Evolutionary conservation across 805 yeast genomes (phyloP).

Genomic region (Candida tallmaniae): DNA sequence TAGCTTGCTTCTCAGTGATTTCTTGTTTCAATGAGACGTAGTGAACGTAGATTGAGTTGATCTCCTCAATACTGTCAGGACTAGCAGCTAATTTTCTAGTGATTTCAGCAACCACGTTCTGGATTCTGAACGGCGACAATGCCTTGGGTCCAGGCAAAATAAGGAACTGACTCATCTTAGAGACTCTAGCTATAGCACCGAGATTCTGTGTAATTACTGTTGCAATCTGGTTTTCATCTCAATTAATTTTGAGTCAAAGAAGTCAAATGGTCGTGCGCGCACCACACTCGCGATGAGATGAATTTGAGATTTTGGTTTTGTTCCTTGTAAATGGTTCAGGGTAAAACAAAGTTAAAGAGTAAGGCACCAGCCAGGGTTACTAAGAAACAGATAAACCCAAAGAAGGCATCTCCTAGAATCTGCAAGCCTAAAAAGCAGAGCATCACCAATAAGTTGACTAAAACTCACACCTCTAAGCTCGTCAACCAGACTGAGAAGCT

Average conservation of each 20-base stretch:
- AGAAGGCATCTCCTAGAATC: conserved; percentile 68
- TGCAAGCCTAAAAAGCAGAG: conserved; percentile 63
- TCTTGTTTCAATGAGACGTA: conserved; percentile 57
- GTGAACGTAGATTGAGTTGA: conserved; percentile 76
- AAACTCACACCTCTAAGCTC: conserved; percentile 52
- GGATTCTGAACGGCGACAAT: conserved; percentile 79
- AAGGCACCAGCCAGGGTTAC: conserved; percentile 53
- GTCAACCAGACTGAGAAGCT: conserved; percentile 72
- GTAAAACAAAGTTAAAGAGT: conserved; percentile 54
- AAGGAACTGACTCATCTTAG: conserved; percentile 20
- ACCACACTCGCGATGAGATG: not conserved
- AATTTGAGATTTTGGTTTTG: not conserved
- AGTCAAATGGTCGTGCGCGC: not conserved
- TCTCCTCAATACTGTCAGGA: conserved; percentile 55
- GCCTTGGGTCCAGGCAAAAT: conserved; percentile 85
- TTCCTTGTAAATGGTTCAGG: conserved; percentile 62
- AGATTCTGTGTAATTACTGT: no score
- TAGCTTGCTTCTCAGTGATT: conserved; percentile 36
- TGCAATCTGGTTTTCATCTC: not conserved
- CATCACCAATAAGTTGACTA: conserved; percentile 50
- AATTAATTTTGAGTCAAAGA: not conserved
- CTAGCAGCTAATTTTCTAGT: conserved; percentile 60
- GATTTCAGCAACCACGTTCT: conserved; percentile 65
- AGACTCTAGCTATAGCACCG: no score
- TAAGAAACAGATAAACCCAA: conserved; percentile 59